phyloP scores from a whole-genome alignment of 1,139 yeast genomes.

The Debaryomycetaceae sp. region DNA sequence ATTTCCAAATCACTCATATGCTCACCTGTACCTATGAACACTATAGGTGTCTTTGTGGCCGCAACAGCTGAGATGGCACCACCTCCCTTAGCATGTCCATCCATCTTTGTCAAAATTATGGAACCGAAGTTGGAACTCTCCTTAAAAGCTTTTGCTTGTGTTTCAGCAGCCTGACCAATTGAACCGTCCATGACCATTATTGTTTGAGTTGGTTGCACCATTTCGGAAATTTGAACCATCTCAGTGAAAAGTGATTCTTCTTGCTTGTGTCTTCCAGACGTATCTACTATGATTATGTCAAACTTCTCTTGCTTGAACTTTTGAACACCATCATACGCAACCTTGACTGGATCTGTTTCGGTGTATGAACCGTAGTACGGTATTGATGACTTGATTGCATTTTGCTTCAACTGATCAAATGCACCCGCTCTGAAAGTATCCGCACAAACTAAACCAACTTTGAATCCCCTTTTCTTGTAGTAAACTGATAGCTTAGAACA shows the following conservation, averaged over 20 bases:
- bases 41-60: conserved; percentile 93
- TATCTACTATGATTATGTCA: conserved; percentile 92
- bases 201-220: conserved; percentile 88
- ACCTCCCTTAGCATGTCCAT: conserved; percentile 99
- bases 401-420: conserved; percentile 95
- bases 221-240: conserved; percentile 88
- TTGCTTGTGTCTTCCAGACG: conserved; percentile 97
- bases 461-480: conserved; percentile 89
- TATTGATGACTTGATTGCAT: conserved; percentile 91
- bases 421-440: conserved; percentile 99
- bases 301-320: conserved; percentile 89
- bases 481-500: conserved; percentile 96
- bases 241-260: conserved; percentile 89
- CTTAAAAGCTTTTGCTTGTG: conserved; percentile 91
- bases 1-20: conserved; percentile 92
- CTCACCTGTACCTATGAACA: conserved; percentile 97
- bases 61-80: conserved; percentile 99
- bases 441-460: conserved; percentile 96
- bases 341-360: conserved; percentile 93
- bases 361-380: conserved; percentile 95
- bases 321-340: conserved; percentile 87
- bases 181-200: conserved; percentile 97
- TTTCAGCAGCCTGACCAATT: conserved; percentile 97
- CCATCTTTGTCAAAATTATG: conserved; percentile 93
- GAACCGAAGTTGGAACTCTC: conserved; percentile 94